These are phyloP conservation scores for Pseudoscleropodium purum DNA, from an alignment of 225 moss, liverwort and hornwort genomes.

Conservation along the genomic window DNA sequence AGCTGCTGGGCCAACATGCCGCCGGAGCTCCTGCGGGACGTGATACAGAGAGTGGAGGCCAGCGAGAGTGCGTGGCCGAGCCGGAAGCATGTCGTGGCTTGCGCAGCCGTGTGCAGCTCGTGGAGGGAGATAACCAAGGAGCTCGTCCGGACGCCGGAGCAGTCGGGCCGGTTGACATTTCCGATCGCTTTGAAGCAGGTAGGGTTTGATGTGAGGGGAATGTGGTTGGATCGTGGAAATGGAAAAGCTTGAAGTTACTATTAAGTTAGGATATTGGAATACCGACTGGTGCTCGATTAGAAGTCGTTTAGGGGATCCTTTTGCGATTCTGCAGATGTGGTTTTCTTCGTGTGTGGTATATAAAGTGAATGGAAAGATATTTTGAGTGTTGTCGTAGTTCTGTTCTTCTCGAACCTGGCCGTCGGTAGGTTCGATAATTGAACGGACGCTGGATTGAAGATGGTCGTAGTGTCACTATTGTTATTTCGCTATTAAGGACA, in stretches of 20 bases:
- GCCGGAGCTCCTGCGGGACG: slow-evolving; percentile 91
- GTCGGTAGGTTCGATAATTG: neutral
- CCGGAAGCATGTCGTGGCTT: slow-evolving; percentile 86
- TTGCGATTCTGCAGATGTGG: neutral
- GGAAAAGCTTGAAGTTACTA: neutral
- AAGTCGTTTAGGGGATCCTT: neutral
- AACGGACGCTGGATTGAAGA: neutral
- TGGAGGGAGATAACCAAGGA: slow-evolving; percentile 99
- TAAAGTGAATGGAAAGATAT: neutral
- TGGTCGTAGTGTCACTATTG: neutral
- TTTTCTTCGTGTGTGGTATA: neutral
- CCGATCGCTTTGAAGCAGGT: slow-evolving; percentile 98
- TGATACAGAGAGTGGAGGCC: slow-evolving; percentile 90
- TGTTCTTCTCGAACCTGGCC: neutral
- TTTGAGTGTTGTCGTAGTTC: neutral
- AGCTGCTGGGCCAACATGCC: slow-evolving; percentile 99
- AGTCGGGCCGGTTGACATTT: slow-evolving; percentile 92
- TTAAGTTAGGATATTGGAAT: neutral
- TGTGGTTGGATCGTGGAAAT: neutral
- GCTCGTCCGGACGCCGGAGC: slow-evolving; percentile 94
- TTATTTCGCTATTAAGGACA: neutral
- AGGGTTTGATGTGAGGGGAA: neutral
- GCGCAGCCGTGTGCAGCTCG: slow-evolving; percentile 93
- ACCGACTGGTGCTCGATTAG: neutral
- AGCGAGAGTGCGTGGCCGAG: slow-evolving; percentile 97